These are phyloP conservation scores for Xylariaceae sp. DNA, from an alignment of 2,329 filamentous ascomycete species.

Conservation along the genomic window DNA sequence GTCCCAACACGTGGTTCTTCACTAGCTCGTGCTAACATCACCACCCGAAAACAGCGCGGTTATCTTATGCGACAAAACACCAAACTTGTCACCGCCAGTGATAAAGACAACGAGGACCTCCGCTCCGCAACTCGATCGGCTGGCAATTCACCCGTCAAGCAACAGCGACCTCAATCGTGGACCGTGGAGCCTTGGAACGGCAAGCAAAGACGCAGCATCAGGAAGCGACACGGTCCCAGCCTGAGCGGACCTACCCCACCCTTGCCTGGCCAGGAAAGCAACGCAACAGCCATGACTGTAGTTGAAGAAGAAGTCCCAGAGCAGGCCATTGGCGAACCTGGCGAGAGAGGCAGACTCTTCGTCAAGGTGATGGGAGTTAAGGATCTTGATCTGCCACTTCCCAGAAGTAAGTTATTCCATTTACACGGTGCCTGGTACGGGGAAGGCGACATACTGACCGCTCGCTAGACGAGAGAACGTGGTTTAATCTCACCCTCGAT, in stretches of 20 bases:
- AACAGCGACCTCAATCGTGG: constrained; percentile 81
- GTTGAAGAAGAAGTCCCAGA: constrained; percentile 63
- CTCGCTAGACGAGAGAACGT: constrained; percentile 73
- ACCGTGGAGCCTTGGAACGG: constrained; percentile 97
- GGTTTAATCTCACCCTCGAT: constrained; percentile 96
- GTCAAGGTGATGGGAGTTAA: constrained; percentile 99
- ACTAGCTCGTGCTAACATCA: constrained; percentile 60
- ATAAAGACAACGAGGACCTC: constrained; percentile 61
- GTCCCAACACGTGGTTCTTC: too few species aligned
- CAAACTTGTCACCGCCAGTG: constrained; percentile 91
- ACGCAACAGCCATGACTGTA: constrained; percentile 62
- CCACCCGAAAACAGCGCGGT: constrained; percentile 74
- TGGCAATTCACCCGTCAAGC: constrained; percentile 69
- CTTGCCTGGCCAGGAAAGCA: constrained; percentile 83
- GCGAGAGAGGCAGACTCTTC: constrained; percentile 86
- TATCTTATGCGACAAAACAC: constrained; percentile 99
- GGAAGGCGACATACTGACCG: constrained; percentile 16
- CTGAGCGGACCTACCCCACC: constrained; percentile 70
- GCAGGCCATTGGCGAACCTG: constrained; percentile 66
- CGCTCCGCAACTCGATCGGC: constrained; percentile 56
- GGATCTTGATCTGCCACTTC: constrained; percentile 86
- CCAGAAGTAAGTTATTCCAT: constrained; percentile 67
- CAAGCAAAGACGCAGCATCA: constrained; percentile 63
- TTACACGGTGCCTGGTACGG: neutral
- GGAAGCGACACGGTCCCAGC: constrained; percentile 51